These are phyloP conservation scores for Plasmodium sp. DNA, from an alignment of 169 alveolate species.

Conservation along the genomic window DNA sequence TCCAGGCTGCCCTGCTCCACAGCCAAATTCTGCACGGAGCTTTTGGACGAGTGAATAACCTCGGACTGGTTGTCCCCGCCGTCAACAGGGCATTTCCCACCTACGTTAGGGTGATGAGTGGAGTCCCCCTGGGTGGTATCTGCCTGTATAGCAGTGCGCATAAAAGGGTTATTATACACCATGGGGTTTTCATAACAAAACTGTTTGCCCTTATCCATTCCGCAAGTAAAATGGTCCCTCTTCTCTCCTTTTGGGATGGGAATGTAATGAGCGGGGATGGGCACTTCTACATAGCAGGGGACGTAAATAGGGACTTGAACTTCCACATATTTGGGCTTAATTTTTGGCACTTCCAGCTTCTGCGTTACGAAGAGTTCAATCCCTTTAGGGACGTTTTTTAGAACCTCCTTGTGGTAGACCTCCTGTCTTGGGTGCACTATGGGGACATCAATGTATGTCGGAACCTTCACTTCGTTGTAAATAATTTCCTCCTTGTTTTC, in stretches of 20 bases:
- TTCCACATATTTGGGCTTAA: slow-evolving; percentile 57
- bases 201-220: neutral
- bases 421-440: slow-evolving; percentile 50
- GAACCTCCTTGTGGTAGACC: slow-evolving; percentile 2
- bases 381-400: slow-evolving; percentile 42
- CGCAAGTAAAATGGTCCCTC: slow-evolving; percentile 24
- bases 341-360: slow-evolving; percentile 22
- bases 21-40: neutral
- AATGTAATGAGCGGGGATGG: slow-evolving; percentile 58
- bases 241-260: slow-evolving; percentile 12
- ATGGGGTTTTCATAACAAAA: neutral
- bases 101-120: neutral
- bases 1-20: neutral
- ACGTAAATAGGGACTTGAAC: slow-evolving; percentile 59
- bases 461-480: slow-evolving; percentile 39
- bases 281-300: slow-evolving; percentile 62
- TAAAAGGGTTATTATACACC: neutral
- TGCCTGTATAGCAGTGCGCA: neutral
- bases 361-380: slow-evolving; percentile 22
- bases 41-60: neutral
- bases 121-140: neutral
- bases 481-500: slow-evolving; percentile 16
- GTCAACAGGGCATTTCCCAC: neutral
- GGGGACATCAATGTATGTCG: slow-evolving; percentile 17
- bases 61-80: neutral